Percentiles rank a stretch among this genome's conserved stretches.
Evolutionary conservation across 345 rosid genomes (phyloP).

Genomic region (Sonneratia alba): DNA sequence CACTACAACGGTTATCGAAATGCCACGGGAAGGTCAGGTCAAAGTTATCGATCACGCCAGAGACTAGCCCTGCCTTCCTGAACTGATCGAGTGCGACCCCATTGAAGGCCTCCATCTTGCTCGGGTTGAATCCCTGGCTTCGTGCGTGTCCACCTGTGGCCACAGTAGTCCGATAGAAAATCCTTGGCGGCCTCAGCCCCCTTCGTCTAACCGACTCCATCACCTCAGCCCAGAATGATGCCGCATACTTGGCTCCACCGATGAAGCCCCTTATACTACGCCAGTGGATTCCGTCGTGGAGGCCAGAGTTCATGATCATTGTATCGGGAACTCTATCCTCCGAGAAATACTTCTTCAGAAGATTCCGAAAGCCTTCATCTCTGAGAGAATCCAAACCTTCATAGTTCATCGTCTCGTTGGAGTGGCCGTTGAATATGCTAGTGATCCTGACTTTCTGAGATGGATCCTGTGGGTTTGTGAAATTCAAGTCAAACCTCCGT

Average conservation of each 20-base stretch:
- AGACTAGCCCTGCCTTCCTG: conserved; percentile 44
- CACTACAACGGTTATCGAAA: conserved; percentile 77
- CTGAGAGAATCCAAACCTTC: conserved; percentile 75
- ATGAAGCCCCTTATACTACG: conserved; percentile 38
- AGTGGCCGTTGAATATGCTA: conserved; percentile 91
- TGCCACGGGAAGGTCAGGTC: conserved; percentile 97
- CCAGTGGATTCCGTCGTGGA: conserved; percentile 84
- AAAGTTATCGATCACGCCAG: conserved; percentile 70
- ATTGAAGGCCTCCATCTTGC: conserved; percentile 79
- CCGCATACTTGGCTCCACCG: conserved; percentile 53
- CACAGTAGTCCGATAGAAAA: conserved; percentile 65
- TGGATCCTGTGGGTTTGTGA: conserved; percentile 51
- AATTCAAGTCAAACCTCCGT: conserved; percentile 71
- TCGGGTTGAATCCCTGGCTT: conserved; percentile 62
- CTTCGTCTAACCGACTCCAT: conserved; percentile 47
- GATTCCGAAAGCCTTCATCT: conserved; percentile 45
- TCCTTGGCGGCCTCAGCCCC: conserved; percentile 48
- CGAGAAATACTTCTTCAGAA: conserved; percentile 60
- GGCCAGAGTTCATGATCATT: conserved; percentile 76
- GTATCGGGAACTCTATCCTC: conserved; percentile 69
- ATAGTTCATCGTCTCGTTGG: conserved; percentile 75
- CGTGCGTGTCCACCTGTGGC: conserved; percentile 90
- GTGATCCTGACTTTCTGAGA: conserved; percentile 75
- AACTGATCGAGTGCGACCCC: conserved; percentile 64
- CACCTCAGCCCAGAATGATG: conserved; percentile 64